These are phyloP conservation scores for Gossypium davidsonii DNA, from an alignment of 441 rosid genomes.

Conservation along the genomic window DNA sequence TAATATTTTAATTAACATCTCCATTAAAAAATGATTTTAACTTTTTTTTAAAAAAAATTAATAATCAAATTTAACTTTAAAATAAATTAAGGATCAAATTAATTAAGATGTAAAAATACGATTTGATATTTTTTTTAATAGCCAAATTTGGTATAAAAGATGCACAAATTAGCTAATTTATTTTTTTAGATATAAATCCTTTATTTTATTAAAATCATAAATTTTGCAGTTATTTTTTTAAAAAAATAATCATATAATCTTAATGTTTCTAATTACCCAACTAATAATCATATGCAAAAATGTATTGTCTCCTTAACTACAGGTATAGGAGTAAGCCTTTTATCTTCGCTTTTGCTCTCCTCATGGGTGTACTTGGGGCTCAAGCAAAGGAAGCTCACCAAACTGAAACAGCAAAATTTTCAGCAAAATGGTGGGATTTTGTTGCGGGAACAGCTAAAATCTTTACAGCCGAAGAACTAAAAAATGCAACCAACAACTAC, in stretches of 20 bases:
- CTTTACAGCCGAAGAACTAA: conserved; percentile 23
- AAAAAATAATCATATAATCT: neutral
- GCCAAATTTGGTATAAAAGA: too few species aligned
- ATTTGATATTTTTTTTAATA: too few species aligned
- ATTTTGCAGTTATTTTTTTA: neutral
- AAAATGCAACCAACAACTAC: conserved; percentile 22
- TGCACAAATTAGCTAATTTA: too few species aligned
- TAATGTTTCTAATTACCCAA: neutral
- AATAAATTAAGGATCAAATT: too few species aligned
- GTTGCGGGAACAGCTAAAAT: conserved; percentile 20
- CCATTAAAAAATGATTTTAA: too few species aligned
- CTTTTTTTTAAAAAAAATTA: too few species aligned
- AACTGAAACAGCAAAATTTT: conserved; percentile 28
- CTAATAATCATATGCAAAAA: neutral
- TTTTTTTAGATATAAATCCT: too few species aligned
- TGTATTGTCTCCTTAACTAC: neutral
- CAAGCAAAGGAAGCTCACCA: conserved; percentile 20
- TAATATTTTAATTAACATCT: too few species aligned
- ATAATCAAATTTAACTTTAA: too few species aligned
- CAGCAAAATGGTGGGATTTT: conserved; percentile 33
- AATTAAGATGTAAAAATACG: too few species aligned
- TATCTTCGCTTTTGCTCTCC: neutral
- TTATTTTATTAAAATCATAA: too few species aligned
- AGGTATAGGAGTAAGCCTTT: conserved; percentile 22
- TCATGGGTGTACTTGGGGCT: conserved; percentile 10